These are phyloP conservation scores for Cercospora berteroae DNA, from an alignment of 2,329 filamentous ascomycete genomes.

Conservation along the genomic window DNA sequence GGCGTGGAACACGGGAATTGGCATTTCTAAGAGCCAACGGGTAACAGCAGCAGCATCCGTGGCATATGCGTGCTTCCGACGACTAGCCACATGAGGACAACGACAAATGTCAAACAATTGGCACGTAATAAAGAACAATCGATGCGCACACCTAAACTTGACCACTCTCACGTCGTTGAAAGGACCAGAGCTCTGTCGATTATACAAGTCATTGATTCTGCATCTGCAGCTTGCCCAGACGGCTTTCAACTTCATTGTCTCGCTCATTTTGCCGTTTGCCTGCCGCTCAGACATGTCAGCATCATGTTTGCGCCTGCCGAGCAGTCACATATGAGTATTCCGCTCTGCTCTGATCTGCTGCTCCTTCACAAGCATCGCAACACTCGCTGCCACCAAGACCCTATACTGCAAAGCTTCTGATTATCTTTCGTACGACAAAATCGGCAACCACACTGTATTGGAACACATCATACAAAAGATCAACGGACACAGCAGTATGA, in stretches of 20 bases:
- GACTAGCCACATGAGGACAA: background rate
- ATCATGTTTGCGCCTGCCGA: background rate
- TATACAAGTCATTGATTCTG: background rate
- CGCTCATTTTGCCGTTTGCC: background rate
- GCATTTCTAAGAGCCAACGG: background rate
- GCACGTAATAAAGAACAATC: background rate
- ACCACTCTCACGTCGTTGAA: background rate
- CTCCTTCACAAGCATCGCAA: background rate
- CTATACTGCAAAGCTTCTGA: background rate
- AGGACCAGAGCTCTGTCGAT: background rate
- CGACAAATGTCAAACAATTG: background rate
- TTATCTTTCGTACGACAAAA: constrained; percentile 6
- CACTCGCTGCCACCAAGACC: background rate
- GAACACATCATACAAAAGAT: background rate
- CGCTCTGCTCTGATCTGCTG: background rate
- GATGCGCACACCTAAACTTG: background rate
- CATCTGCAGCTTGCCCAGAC: background rate
- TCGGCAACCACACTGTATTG: background rate
- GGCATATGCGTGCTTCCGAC: background rate
- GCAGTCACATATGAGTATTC: background rate
- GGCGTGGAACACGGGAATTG: background rate
- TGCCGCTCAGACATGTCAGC: background rate
- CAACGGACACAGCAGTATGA: background rate
- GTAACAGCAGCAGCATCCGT: background rate
- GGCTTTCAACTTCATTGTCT: background rate